Evolutionary conservation across 23 red algal genomes (phyloP).

Genomic region (Gracilaria vermiculophylla): DNA sequence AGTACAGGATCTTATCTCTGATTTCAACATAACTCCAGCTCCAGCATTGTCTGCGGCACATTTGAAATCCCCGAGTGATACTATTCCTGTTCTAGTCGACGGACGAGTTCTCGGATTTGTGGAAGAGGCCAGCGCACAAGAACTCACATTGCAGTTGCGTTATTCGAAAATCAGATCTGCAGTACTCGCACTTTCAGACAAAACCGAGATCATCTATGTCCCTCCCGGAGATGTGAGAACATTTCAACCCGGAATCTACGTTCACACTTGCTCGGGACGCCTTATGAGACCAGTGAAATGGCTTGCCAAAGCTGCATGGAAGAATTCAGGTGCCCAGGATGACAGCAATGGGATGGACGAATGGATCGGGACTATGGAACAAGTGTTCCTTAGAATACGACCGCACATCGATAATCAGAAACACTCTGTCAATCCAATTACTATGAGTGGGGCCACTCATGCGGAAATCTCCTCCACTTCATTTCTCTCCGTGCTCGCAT

Average conservation of each 20-base stretch:
- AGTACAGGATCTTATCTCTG: conserved; percentile 30
- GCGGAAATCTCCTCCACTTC: conserved; percentile 66
- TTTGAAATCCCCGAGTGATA: conserved; percentile 16
- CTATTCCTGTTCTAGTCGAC: conserved; percentile 87
- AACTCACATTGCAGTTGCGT: conserved; percentile 36
- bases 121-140: conserved; percentile 18
- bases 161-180: conserved; percentile 51
- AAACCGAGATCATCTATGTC: conserved; percentile 52
- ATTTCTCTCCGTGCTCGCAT: conserved; percentile 82
- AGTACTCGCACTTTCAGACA: conserved; percentile 21
- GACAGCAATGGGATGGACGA: conserved; percentile 37
- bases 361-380: conserved; percentile 85
- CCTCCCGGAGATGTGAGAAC: conserved; percentile 19
- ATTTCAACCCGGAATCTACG: conserved; percentile 76
- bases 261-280: conserved; percentile 66
- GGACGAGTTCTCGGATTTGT: conserved; percentile 78
- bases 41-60: conserved; percentile 48
- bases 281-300: conserved; percentile 83
- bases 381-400: conserved; percentile 73
- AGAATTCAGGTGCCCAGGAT: neutral
- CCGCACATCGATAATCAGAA: conserved; percentile 34
- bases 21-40: conserved; percentile 51
- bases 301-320: conserved; percentile 28
- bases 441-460: conserved; percentile 64
- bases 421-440: conserved; percentile 46